phyloP scores from a whole-genome alignment of 495 filamentous ascomycete species.

The Neurospora sp. region DNA sequence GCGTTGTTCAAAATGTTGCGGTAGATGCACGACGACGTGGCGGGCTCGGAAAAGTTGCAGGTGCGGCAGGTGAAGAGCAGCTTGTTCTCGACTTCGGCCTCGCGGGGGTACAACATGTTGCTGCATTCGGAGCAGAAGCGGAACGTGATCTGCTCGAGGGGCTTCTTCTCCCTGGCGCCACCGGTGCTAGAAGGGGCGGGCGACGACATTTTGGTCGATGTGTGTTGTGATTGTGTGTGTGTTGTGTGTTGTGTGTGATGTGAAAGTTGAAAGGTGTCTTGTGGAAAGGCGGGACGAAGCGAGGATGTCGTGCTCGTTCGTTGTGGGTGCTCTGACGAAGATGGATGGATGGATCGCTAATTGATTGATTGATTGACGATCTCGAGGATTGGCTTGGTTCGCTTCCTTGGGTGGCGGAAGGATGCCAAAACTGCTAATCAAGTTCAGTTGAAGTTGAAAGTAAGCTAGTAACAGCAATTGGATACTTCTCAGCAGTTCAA shows the following conservation, averaged over 20 bases:
- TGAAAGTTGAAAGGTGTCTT: not conserved
- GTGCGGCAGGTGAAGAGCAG: conserved; percentile 65
- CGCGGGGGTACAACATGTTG: conserved; percentile 96
- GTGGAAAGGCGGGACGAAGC: not conserved
- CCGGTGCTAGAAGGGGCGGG: conserved; percentile 44
- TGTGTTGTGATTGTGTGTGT: not conserved
- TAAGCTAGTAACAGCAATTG: not conserved
- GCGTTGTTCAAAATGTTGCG: conserved; percentile 82
- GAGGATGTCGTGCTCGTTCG: not conserved
- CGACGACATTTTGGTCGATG: conserved; percentile 42
- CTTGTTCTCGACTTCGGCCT: conserved; percentile 54
- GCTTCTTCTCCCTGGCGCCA: conserved; percentile 40
- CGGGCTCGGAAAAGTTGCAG: conserved; percentile 78
- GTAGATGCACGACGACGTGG: conserved; percentile 79
- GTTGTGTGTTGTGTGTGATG: not conserved
- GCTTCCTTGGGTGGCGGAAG: not conserved
- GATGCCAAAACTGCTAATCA: not conserved
- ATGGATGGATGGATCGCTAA: not conserved
- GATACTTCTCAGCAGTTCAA: not conserved
- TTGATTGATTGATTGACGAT: not conserved
- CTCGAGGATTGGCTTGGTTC: not conserved
- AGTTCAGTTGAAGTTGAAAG: not conserved
- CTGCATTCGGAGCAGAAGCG: conserved; percentile 97
- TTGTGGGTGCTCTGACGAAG: not conserved
- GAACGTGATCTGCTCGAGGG: conserved; percentile 76